phyloP scores from a whole-genome alignment of 805 yeast genomes.

The Metschnikowia bowlesiae region DNA sequence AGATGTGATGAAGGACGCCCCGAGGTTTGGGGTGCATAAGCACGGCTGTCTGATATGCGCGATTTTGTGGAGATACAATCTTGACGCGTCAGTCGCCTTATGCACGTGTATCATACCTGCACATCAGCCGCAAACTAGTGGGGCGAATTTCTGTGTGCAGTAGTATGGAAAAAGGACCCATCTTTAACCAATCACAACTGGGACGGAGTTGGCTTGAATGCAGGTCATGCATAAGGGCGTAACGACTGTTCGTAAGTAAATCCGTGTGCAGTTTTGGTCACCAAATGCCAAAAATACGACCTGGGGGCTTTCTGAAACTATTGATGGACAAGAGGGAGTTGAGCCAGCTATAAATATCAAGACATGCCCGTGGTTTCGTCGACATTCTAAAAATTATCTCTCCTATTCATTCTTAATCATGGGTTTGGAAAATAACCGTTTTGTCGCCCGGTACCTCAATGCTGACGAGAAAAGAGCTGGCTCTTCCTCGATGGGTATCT shows the following conservation, averaged over 20 bases:
- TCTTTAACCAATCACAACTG: background rate
- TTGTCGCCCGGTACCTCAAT: constrained; percentile 33
- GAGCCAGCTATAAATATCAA: background rate
- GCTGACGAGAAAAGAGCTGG: constrained; percentile 47
- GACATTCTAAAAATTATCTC: background rate
- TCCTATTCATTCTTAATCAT: constrained; percentile 13
- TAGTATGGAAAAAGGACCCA: background rate
- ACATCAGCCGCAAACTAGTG: background rate
- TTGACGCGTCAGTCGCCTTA: background rate
- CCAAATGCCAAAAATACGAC: background rate
- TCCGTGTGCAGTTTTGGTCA: background rate
- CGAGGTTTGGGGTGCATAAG: background rate
- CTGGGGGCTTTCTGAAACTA: background rate
- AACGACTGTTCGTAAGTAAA: background rate
- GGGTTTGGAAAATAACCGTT: constrained; percentile 37
- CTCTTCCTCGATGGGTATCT: constrained; percentile 37
- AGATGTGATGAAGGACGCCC: background rate
- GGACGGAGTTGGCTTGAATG: background rate
- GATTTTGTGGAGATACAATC: background rate
- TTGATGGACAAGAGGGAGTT: background rate
- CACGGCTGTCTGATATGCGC: constrained; percentile 1
- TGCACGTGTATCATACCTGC: background rate
- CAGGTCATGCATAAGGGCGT: background rate
- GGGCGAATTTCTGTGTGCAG: background rate
- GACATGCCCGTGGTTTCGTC: background rate